A percentile compares a stretch with the other conserved stretches of the same genome.
Evolutionary conservation across 148 eudicot species (phyloP).

Genomic region (Silene conica): DNA sequence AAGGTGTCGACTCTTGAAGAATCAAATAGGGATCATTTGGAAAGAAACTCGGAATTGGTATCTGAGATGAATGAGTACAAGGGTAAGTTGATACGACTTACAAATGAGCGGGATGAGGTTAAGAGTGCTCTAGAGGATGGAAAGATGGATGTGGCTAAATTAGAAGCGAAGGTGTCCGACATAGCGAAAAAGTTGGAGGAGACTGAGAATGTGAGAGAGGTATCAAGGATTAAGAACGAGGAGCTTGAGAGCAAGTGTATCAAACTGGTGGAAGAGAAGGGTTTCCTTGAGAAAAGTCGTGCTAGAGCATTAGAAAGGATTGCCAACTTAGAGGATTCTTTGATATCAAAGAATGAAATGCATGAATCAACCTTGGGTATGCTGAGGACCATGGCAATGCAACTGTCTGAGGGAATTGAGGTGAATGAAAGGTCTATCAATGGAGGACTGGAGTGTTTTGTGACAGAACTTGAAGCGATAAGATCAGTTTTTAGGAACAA

Average conservation of each 20-base stretch:
- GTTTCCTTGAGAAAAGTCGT: conserved; percentile 27
- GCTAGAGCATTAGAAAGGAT: conserved; percentile 27
- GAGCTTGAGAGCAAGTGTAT: conserved; percentile 34
- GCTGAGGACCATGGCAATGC: conserved; percentile 38
- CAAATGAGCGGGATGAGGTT: conserved; percentile 46
- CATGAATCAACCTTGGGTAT: conserved; percentile 31
- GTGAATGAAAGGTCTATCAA: conserved; percentile 12
- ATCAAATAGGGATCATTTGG: conserved; percentile 15
- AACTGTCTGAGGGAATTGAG: conserved; percentile 14
- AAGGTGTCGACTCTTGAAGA: conserved; percentile 31
- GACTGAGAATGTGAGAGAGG: conserved; percentile 21
- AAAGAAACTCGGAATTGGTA: conserved; percentile 31
- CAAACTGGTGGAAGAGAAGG: conserved; percentile 35
- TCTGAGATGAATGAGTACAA: conserved; percentile 30
- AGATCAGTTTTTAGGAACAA: conserved; percentile 44
- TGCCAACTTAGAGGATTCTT: conserved; percentile 27
- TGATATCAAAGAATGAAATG: conserved; percentile 29
- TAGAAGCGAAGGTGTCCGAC: conserved; percentile 32
- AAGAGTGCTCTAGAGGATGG: conserved; percentile 35
- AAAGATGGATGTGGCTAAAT: conserved; percentile 28
- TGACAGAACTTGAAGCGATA: conserved; percentile 53
- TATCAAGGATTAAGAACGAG: conserved; percentile 27
- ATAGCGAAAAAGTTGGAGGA: conserved; percentile 39
- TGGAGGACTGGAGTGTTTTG: conserved; percentile 21
- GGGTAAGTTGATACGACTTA: conserved; percentile 6